Percentiles rank a stretch among this genome's conserved stretches.
Evolutionary conservation across 179 eudicot species (phyloP).

Genomic region (Nepenthes alata): DNA sequence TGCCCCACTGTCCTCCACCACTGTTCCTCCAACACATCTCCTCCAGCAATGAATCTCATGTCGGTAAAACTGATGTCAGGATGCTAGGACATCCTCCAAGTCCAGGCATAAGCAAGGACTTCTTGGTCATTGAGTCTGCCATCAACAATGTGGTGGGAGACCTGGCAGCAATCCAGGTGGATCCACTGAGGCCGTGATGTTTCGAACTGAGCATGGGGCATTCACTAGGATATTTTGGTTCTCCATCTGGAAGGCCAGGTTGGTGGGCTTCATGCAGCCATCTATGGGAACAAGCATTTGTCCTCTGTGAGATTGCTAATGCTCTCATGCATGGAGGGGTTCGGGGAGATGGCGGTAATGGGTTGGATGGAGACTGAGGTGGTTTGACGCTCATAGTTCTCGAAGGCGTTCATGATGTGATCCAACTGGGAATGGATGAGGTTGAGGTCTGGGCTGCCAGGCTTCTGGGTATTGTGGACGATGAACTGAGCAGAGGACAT

Average conservation of each 20-base stretch:
- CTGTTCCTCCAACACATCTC: constrained; percentile 9
- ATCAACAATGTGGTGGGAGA: constrained; percentile 38
- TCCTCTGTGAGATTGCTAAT: constrained; percentile 41
- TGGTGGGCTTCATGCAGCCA: constrained; percentile 38
- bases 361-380: constrained; percentile 26
- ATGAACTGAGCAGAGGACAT: constrained; percentile 42
- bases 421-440: constrained; percentile 36
- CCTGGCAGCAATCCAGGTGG: constrained; percentile 21
- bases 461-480: constrained; percentile 32
- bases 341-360: constrained; percentile 44
- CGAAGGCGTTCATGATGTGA: constrained; percentile 35
- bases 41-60: constrained; percentile 38
- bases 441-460: constrained; percentile 19
- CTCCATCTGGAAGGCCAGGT: constrained; percentile 27
- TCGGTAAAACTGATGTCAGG: constrained; percentile 21
- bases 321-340: constrained; percentile 42
- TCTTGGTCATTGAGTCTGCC: constrained; percentile 62
- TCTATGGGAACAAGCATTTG: constrained; percentile 33
- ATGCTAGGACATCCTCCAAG: constrained; percentile 27
- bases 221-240: constrained; percentile 39
- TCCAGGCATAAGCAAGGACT: constrained; percentile 39
- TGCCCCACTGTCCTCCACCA: constrained; percentile 13
- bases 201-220: constrained; percentile 49
- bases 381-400: constrained; percentile 25
- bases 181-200: constrained; percentile 39